Evolutionary conservation across 345 rosid genomes (phyloP).

Genomic region (Viola odorata): DNA sequence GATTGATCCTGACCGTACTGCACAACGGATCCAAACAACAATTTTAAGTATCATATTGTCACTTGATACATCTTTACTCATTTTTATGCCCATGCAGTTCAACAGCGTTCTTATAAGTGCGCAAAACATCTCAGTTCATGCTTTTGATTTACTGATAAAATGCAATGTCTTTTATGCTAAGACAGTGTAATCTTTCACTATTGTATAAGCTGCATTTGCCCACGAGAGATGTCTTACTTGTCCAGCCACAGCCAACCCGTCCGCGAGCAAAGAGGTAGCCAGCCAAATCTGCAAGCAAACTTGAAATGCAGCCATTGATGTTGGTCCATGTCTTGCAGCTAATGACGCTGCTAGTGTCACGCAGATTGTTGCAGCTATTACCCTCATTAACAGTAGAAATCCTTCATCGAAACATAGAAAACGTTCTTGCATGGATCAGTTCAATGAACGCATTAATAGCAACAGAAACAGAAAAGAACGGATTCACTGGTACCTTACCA

Average conservation of each 20-base stretch:
- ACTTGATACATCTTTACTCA: too few species aligned
- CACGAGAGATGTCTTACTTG: constrained; percentile 18
- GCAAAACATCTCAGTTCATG: too few species aligned
- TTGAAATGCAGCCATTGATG: constrained; percentile 31
- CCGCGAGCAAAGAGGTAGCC: constrained; percentile 29
- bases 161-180: too few species aligned
- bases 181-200: not conserved
- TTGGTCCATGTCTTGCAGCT: constrained; percentile 23
- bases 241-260: constrained; percentile 28
- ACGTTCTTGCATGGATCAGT: constrained; percentile 1
- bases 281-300: constrained; percentile 26
- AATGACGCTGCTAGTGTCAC: constrained; percentile 28
- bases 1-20: too few species aligned
- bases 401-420: constrained; percentile 9
- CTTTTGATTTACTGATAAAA: too few species aligned
- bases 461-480: not conserved
- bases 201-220: not conserved
- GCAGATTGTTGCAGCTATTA: constrained; percentile 26
- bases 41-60: too few species aligned
- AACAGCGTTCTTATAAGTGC: too few species aligned
- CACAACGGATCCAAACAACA: too few species aligned
- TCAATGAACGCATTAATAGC: not conserved
- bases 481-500: constrained; percentile 4
- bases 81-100: too few species aligned
- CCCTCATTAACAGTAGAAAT: constrained; percentile 22